Base-by-base conservation (phyloP, 345 rosid species). In the Salix brachista region DNA sequence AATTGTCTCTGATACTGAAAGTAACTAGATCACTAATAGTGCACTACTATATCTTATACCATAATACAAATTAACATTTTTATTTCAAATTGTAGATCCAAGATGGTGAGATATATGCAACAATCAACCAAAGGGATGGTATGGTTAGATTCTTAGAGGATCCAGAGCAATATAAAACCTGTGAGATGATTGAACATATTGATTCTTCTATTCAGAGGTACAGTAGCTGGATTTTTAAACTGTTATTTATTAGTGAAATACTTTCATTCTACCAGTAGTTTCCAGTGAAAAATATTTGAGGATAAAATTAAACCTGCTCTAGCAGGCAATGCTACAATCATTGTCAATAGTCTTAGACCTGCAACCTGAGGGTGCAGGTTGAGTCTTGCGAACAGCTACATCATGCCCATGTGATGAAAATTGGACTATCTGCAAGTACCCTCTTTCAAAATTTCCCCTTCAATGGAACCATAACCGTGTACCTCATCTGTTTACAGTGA, bases 141-240 rank as follows among this genome's bases (percentile, higher is more conserved):
- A 96, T 96, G 99, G 99, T 96, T 78, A 90, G 99, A 85, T 96
- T 96, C 86, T 82, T 91, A 46, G 99, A 94, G 87, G 98, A 96
- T 88, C 97, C 97, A 71, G 98, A 96, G 89, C 95, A 88, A 83
- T 96, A 96, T 81, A 96, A 96, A 86, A 83, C 91, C 69, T 85
- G 92, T 81, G 91, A 87, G 76, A 94, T 96, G 98, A 90, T 94
- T 32, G 93, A 94, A 86, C 81, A 65, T 62, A 84, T 94, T 67
- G 98, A 96, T 84, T 87, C 90, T 16, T 93, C 93, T 11, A 94
- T 96, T 78, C 95, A 90, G 80, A 91, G 97, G 99, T 96, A 88
- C 50, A 54, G 32, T 66, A 14, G 61, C 41, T 46, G 39, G 46
- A 12, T 44, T 32, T 23, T 48, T 71, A 16, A 17, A 65, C 4